Evolutionary conservation across 2,329 filamentous ascomycete species (phyloP).

Genomic region (Curvularia verruculosa): DNA sequence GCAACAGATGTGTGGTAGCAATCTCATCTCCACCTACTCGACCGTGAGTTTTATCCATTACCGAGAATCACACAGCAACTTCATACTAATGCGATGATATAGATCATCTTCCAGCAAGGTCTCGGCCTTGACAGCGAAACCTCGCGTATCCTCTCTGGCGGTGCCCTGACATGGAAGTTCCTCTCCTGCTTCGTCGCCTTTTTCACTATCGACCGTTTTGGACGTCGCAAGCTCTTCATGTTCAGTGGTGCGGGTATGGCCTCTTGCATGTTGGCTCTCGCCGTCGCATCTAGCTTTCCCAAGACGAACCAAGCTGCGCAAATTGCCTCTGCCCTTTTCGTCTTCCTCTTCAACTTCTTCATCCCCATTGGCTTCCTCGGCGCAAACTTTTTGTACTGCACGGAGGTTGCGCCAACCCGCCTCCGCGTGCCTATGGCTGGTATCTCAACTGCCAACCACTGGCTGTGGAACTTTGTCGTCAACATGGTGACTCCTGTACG

Average conservation of each 20-base stretch:
- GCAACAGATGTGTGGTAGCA: conserved; percentile 59
- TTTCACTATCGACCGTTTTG: conserved; percentile 73
- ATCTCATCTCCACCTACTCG: conserved; percentile 58
- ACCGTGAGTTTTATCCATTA: conserved; percentile 54
- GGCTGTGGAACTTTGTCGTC: conserved; percentile 53
- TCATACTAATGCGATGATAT: neutral
- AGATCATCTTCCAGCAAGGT: conserved; percentile 54
- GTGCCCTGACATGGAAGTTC: conserved; percentile 64
- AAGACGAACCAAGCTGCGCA: conserved; percentile 55
- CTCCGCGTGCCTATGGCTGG: conserved; percentile 62
- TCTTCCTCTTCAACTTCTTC: conserved; percentile 67
- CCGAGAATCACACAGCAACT: conserved; percentile 37
- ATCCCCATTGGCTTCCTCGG: conserved; percentile 65
- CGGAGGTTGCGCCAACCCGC: conserved; percentile 62
- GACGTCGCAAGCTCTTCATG: conserved; percentile 64
- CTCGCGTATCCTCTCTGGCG: conserved; percentile 67
- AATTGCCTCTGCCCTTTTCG: conserved; percentile 61
- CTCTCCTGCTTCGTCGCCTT: conserved; percentile 67
- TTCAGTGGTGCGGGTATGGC: conserved; percentile 61
- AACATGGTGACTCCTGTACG: conserved; percentile 36
- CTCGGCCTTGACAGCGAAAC: conserved; percentile 54
- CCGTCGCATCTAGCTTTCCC: conserved; percentile 59
- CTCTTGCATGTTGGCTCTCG: conserved; percentile 61
- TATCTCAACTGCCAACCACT: conserved; percentile 60
- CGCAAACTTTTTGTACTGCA: conserved; percentile 65